phyloP scores from a whole-genome alignment of 2,329 filamentous ascomycete species.

The Cladophialophora exuberans region DNA sequence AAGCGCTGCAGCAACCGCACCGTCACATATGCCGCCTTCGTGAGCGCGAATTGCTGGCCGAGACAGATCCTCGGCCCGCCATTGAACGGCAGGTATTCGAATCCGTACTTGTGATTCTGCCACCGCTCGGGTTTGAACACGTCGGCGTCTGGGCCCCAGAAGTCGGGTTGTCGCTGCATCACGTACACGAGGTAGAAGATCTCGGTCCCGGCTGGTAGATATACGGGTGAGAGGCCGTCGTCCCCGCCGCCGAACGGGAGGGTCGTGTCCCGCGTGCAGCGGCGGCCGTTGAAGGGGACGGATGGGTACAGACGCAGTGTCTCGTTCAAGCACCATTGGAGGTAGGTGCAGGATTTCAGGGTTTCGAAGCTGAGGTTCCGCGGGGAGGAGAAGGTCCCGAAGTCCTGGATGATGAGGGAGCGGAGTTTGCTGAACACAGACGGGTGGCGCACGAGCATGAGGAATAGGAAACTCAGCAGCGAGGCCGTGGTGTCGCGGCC shows the following conservation, averaged over 20 bases:
- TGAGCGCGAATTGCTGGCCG: constrained; percentile 37
- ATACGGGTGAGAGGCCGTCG: constrained; percentile 44
- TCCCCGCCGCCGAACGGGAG: constrained; percentile 61
- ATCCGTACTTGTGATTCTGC: constrained; percentile 73
- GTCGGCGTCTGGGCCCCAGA: constrained; percentile 52
- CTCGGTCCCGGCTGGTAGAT: constrained; percentile 51
- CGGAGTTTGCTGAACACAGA: constrained; percentile 43
- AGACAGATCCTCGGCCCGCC: constrained; percentile 36
- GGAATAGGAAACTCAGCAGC: constrained; percentile 50
- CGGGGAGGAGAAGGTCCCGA: constrained; percentile 45
- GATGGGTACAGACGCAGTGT: constrained; percentile 52
- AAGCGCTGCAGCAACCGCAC: constrained; percentile 35
- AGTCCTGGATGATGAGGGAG: constrained; percentile 39
- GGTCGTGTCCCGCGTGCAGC: constrained; percentile 44
- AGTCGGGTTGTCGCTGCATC: constrained; percentile 70
- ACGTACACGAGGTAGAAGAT: constrained; percentile 69
- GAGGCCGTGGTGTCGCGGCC: constrained; percentile 58
- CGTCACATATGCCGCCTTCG: constrained; percentile 33
- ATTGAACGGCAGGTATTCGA: constrained; percentile 43
- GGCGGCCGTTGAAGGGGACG: constrained; percentile 50
- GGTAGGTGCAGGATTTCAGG: constrained; percentile 45
- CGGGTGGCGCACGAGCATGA: constrained; percentile 48
- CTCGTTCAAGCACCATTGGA: constrained; percentile 36
- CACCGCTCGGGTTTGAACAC: constrained; percentile 70
- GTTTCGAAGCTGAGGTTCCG: constrained; percentile 45